A percentile compares a stretch with the other conserved stretches of the same genome.
Conservation (phyloP, 2,329 filamentous ascomycete species). For the Colletotrichum australisinense region DNA sequence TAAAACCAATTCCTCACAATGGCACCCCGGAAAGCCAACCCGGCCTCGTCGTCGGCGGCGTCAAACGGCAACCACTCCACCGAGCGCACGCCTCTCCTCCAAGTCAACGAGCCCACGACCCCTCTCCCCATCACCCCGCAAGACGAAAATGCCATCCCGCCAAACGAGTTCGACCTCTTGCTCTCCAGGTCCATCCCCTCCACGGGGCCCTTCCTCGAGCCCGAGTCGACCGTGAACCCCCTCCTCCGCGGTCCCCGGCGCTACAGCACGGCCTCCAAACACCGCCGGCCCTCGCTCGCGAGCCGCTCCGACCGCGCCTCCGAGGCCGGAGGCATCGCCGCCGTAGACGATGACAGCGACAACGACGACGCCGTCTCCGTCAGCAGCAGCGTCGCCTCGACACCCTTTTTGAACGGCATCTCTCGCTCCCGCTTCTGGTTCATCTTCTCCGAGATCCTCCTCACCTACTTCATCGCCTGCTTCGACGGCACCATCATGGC, state of each 20-base stretch:
- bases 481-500: constrained; percentile 88
- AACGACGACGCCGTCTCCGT: constrained; percentile 23
- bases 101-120: constrained; percentile 16
- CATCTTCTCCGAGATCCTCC: constrained; percentile 69
- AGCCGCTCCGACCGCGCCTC: constrained; percentile 19
- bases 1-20: background rate
- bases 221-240: constrained; percentile 53
- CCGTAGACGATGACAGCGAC: background rate
- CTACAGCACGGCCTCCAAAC: constrained; percentile 39
- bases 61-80: background rate
- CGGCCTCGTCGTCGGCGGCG: background rate
- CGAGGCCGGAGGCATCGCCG: background rate
- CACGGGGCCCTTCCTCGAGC: constrained; percentile 50
- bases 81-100: constrained; percentile 27
- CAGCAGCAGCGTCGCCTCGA: constrained; percentile 30
- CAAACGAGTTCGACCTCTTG: constrained; percentile 49
- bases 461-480: constrained; percentile 68
- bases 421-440: constrained; percentile 68
- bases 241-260: constrained; percentile 50
- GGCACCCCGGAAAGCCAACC: background rate
- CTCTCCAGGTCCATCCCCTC: constrained; percentile 54
- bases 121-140: constrained; percentile 33
- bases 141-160: constrained; percentile 42
- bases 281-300: constrained; percentile 19
- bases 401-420: constrained; percentile 57